phyloP scores from a whole-genome alignment of 805 yeast species.

The Suhomyces xylopsoci region DNA sequence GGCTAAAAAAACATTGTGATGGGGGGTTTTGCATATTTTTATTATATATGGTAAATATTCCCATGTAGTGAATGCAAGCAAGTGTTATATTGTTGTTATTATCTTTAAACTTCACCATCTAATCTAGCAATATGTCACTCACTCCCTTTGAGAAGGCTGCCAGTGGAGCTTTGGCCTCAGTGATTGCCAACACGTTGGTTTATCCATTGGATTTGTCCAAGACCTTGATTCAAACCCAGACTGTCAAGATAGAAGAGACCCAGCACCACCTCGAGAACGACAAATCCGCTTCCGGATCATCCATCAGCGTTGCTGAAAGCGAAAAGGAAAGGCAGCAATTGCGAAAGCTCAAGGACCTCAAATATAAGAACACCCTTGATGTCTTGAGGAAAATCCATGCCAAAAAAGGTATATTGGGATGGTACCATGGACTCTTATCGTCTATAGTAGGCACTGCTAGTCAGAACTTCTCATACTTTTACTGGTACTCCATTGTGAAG shows the following conservation, averaged over 20 bases:
- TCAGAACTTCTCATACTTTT: conserved; percentile 79
- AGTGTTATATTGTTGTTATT: not conserved
- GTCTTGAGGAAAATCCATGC: conserved; percentile 57
- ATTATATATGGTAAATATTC: not conserved
- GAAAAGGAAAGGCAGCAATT: conserved; percentile 13
- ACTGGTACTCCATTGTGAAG: conserved; percentile 79
- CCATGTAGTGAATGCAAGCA: not conserved
- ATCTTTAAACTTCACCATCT: not conserved
- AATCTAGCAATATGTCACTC: conserved; percentile 41
- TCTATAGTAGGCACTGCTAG: conserved; percentile 69
- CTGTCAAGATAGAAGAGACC: conserved; percentile 20
- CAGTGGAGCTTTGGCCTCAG: conserved; percentile 80
- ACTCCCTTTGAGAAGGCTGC: conserved; percentile 77
- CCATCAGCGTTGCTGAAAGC: not conserved
- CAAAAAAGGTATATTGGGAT: conserved; percentile 61
- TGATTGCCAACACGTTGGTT: conserved; percentile 71
- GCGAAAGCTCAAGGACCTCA: conserved; percentile 10
- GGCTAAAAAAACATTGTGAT: not conserved
- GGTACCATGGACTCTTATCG: conserved; percentile 70
- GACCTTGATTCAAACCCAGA: conserved; percentile 74
- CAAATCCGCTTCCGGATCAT: not conserved
- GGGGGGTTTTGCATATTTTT: not conserved
- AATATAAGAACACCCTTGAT: conserved; percentile 59
- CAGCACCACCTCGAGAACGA: not conserved
- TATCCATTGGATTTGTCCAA: conserved; percentile 80